These are phyloP conservation scores for Phytophthora pseudosyringae DNA, from an alignment of 352 stramenopile genomes.

Conservation along the genomic window DNA sequence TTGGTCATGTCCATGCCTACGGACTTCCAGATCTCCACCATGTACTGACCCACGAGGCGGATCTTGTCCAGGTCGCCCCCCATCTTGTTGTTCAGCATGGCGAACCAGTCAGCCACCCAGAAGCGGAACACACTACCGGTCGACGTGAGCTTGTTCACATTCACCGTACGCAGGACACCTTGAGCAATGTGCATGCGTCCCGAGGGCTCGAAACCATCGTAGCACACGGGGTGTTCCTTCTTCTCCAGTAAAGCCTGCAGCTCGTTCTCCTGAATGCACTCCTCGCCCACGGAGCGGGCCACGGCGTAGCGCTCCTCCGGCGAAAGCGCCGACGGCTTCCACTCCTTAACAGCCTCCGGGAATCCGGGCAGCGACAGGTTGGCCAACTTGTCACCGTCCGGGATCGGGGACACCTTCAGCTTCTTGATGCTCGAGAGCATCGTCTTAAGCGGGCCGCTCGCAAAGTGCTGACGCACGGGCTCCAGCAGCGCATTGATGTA, in stretches of 20 bases:
- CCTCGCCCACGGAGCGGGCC: constrained; percentile 89
- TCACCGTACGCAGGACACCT: constrained; percentile 96
- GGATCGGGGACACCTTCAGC: constrained; percentile 69
- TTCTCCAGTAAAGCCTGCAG: constrained; percentile 85
- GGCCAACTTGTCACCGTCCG: constrained; percentile 79
- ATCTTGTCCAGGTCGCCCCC: constrained; percentile 98
- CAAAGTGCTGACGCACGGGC: constrained; percentile 97
- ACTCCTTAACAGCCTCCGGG: constrained; percentile 66
- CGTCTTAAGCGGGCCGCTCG: constrained; percentile 93
- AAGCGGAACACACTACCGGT: constrained; percentile 98
- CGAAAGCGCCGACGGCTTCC: constrained; percentile 78
- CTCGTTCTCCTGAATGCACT: constrained; percentile 94
- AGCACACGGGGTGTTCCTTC: constrained; percentile 92
- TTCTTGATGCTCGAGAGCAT: constrained; percentile 95
- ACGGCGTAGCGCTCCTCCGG: constrained; percentile 85
- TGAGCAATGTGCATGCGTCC: constrained; percentile 99
- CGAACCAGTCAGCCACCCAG: constrained; percentile 99
- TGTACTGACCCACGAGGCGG: constrained; percentile 94
- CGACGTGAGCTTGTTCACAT: constrained; percentile 95
- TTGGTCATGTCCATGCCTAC: constrained; percentile 99
- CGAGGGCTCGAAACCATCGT: constrained; percentile 99
- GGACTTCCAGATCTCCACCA: constrained; percentile 99
- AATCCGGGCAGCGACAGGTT: constrained; percentile 67
- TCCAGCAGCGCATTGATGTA: constrained; percentile 96
- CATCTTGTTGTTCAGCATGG: constrained; percentile 99